Percentiles rank a stretch among this genome's conserved stretches.
Conservation (phyloP, 2,329 filamentous ascomycete species). For the Clarireedia hainanense region DNA sequence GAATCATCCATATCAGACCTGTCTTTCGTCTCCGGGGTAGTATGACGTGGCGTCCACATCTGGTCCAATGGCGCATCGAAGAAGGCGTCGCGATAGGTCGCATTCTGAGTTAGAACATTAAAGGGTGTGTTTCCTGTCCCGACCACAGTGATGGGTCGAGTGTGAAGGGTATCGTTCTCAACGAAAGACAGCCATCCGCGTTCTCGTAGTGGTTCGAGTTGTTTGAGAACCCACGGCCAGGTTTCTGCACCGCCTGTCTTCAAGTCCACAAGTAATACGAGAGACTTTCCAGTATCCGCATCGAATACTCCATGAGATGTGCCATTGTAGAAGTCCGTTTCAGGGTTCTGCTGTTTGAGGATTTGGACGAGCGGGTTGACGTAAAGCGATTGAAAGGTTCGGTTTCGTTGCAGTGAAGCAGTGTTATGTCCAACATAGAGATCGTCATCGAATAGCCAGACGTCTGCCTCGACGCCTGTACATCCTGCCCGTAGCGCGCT, state of each 20-base stretch:
- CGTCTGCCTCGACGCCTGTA: slow-evolving; percentile 60
- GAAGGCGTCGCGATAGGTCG: slow-evolving; percentile 52
- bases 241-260: slow-evolving; percentile 49
- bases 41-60: slow-evolving; percentile 29
- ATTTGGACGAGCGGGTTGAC: slow-evolving; percentile 54
- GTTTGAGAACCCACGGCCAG: slow-evolving; percentile 43
- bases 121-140: slow-evolving; percentile 59
- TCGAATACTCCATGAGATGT: slow-evolving; percentile 49
- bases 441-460: slow-evolving; percentile 52
- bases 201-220: slow-evolving; percentile 51
- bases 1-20: slow-evolving; percentile 10
- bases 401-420: slow-evolving; percentile 43
- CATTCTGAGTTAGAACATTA: slow-evolving; percentile 43
- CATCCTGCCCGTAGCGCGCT: slow-evolving; percentile 53
- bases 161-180: slow-evolving; percentile 41
- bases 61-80: slow-evolving; percentile 55
- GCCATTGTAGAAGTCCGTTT: slow-evolving; percentile 37
- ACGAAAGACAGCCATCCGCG: slow-evolving; percentile 49
- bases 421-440: slow-evolving; percentile 58
- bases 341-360: slow-evolving; percentile 44
- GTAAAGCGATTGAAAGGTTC: slow-evolving; percentile 56
- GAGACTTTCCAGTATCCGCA: slow-evolving; percentile 41
- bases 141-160: slow-evolving; percentile 58
- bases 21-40: slow-evolving; percentile 6
- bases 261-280: slow-evolving; percentile 61